These are phyloP conservation scores for Geranium brycei DNA, from an alignment of 345 rosid genomes.

Conservation along the genomic window DNA sequence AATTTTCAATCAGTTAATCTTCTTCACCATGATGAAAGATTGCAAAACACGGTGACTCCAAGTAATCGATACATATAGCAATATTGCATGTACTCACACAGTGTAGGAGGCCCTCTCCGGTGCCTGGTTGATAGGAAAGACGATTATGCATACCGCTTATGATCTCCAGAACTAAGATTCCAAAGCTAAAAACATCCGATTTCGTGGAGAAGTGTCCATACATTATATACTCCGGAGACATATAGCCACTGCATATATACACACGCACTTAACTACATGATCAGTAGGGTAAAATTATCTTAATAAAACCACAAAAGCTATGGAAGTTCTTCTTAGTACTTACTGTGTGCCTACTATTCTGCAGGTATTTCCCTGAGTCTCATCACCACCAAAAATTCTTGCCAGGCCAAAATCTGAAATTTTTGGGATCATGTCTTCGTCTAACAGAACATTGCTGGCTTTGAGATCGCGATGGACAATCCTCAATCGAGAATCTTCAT, in stretches of 20 bases:
- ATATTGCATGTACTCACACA: neutral
- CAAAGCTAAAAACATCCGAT: neutral
- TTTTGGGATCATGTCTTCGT: slow-evolving; percentile 50
- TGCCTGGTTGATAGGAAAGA: neutral
- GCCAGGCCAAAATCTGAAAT: slow-evolving; percentile 92
- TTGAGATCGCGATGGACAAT: slow-evolving; percentile 76
- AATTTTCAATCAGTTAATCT: too few relatives aligned
- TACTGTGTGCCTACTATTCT: slow-evolving; percentile 79
- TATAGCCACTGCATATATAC: too few relatives aligned
- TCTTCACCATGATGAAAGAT: too few relatives aligned
- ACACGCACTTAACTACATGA: too few relatives aligned
- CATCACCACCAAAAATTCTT: slow-evolving; percentile 58
- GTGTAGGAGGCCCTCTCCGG: neutral
- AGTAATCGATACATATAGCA: too few relatives aligned
- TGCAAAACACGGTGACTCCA: neutral
- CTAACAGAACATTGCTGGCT: slow-evolving; percentile 68
- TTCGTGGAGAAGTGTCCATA: neutral
- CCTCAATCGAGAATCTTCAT: slow-evolving; percentile 52
- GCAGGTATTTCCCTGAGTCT: slow-evolving; percentile 43
- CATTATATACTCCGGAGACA: neutral
- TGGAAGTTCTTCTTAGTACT: slow-evolving; percentile 10
- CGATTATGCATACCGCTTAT: neutral
- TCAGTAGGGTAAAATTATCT: too few relatives aligned
- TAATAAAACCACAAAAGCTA: too few relatives aligned
- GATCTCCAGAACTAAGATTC: neutral